These are phyloP conservation scores for Hymenoscyphus albidus DNA, from an alignment of 2,329 filamentous ascomycete species.

Conservation along the genomic window DNA sequence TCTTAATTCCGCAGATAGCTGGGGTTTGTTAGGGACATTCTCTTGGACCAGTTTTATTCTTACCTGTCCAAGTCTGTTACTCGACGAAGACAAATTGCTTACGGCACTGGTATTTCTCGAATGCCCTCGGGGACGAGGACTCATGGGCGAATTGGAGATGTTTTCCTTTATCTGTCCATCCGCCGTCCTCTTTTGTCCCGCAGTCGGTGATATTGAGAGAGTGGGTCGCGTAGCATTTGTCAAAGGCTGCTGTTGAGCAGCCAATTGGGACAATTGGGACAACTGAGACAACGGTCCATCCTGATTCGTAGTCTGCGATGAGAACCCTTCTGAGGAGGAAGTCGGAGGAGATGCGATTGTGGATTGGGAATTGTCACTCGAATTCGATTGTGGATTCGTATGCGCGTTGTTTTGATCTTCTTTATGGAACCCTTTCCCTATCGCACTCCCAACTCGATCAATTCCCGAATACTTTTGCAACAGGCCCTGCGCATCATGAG, in stretches of 20 bases:
- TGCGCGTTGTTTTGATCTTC: slow-evolving; percentile 15
- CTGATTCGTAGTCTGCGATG: slow-evolving; percentile 40
- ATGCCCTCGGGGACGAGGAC: slow-evolving; percentile 44
- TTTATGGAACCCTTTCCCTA: background rate
- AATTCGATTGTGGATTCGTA: slow-evolving; percentile 24
- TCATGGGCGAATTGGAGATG: slow-evolving; percentile 43
- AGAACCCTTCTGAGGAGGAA: slow-evolving; percentile 35
- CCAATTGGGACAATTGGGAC: slow-evolving; percentile 54
- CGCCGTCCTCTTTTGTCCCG: slow-evolving; percentile 69
- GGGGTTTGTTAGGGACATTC: slow-evolving; percentile 20
- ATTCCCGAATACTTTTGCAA: slow-evolving; percentile 10
- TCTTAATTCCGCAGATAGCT: slow-evolving; percentile 60
- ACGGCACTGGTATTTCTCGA: slow-evolving; percentile 70
- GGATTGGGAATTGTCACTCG: slow-evolving; percentile 44
- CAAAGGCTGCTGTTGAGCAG: slow-evolving; percentile 46
- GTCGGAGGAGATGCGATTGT: slow-evolving; percentile 41
- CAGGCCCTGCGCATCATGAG: slow-evolving; percentile 14
- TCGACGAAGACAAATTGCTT: slow-evolving; percentile 52
- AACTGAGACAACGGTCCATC: slow-evolving; percentile 53
- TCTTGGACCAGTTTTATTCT: slow-evolving; percentile 8
- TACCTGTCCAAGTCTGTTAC: slow-evolving; percentile 77
- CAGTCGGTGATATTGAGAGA: slow-evolving; percentile 25
- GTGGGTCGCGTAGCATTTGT: slow-evolving; percentile 23
- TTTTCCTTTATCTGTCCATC: slow-evolving; percentile 67
- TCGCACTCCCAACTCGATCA: slow-evolving; percentile 14